Conservation (phyloP, 306 rosid species). For the Sophora flavescens region DNA sequence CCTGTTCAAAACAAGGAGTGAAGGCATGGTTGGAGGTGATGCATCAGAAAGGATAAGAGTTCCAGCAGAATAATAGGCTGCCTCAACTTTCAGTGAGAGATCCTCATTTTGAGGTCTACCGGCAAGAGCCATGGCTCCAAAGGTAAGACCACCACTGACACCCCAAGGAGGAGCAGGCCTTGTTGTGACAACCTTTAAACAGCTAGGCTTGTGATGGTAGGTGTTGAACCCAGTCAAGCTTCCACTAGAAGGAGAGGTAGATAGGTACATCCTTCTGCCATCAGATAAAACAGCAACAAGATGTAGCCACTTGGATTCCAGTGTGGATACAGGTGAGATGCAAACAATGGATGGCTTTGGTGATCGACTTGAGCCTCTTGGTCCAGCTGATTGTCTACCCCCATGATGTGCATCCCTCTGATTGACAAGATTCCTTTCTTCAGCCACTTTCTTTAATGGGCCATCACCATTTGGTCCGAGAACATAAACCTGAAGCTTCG, state of each 20-base stretch:
- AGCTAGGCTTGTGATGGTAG: conserved; percentile 76
- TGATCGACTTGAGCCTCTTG: conserved; percentile 70
- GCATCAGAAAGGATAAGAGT: conserved; percentile 95
- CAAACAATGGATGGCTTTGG: conserved; percentile 85
- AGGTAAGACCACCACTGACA: conserved; percentile 83
- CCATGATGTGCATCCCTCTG: conserved; percentile 81
- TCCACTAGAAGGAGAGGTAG: conserved; percentile 92
- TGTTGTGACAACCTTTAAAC: conserved; percentile 90
- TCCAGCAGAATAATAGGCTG: conserved; percentile 92
- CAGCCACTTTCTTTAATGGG: conserved; percentile 89
- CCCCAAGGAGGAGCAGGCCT: conserved; percentile 99
- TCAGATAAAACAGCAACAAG: conserved; percentile 94
- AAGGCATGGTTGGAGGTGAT: conserved; percentile 83
- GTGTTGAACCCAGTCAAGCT: conserved; percentile 77
- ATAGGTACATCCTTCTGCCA: conserved; percentile 95
- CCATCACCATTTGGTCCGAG: conserved; percentile 87
- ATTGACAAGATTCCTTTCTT: conserved; percentile 88
- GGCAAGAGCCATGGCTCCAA: conserved; percentile 86
- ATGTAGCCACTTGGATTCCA: conserved; percentile 91
- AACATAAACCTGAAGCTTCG: conserved; percentile 92
- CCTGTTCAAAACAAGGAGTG: conserved; percentile 86
- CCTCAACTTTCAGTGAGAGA: conserved; percentile 88
- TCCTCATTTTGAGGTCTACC: conserved; percentile 90
- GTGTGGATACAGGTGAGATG: conserved; percentile 87
- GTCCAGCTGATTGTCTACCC: conserved; percentile 81